These are phyloP conservation scores for Phytopythium sindhum DNA, from an alignment of 352 stramenopile genomes.

Conservation along the genomic window DNA sequence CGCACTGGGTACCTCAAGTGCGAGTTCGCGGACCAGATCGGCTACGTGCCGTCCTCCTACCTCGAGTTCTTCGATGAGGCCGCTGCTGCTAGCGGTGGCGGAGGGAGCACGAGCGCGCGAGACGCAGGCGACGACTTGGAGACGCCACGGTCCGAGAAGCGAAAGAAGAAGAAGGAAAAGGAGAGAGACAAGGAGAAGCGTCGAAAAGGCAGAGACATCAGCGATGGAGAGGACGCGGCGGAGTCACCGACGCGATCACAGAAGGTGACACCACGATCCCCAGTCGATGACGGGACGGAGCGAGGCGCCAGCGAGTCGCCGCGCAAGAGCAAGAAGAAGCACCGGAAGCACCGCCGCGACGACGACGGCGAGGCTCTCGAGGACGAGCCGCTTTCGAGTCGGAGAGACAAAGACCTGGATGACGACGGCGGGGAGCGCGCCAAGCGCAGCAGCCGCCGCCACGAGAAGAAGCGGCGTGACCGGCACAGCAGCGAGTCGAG, in stretches of 20 bases:
- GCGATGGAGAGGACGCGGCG: constrained; percentile 19
- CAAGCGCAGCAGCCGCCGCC: constrained; percentile 39
- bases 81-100: background rate
- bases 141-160: constrained; percentile 38
- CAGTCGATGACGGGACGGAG: constrained; percentile 20
- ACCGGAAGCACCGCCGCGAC: constrained; percentile 33
- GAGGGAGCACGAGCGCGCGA: constrained; percentile 8
- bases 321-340: constrained; percentile 70
- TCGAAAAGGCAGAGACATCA: constrained; percentile 55
- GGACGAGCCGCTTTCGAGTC: constrained; percentile 9
- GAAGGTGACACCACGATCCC: constrained; percentile 31
- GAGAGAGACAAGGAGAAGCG: constrained; percentile 51
- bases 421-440: constrained; percentile 24
- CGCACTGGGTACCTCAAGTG: constrained; percentile 83
- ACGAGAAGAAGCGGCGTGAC: constrained; percentile 48
- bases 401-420: constrained; percentile 18
- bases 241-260: constrained; percentile 36
- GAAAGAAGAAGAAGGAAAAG: constrained; percentile 50
- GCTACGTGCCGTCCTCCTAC: constrained; percentile 81
- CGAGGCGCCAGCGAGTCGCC: constrained; percentile 33
- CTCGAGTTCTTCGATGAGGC: constrained; percentile 73
- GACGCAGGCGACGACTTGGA: constrained; percentile 21
- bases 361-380: constrained; percentile 23
- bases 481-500: constrained; percentile 42
- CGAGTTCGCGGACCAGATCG: constrained; percentile 62